Conservation (phyloP, 1,284 basidiomycete genomes). For the Ganoderma sinense region DNA sequence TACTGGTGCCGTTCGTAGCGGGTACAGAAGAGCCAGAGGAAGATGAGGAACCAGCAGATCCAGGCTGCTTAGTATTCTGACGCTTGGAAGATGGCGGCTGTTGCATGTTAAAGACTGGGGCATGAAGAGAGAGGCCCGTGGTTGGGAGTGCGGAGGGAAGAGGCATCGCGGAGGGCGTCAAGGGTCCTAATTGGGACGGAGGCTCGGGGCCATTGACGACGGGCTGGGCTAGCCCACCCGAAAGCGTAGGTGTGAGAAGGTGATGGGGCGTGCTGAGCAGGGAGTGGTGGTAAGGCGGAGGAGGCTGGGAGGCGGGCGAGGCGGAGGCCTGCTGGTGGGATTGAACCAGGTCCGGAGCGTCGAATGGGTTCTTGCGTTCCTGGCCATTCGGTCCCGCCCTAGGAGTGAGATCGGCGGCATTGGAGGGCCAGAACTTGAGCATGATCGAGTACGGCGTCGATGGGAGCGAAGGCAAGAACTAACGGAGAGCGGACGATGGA, state of each 20-base stretch:
- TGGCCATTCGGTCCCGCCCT: slow-evolving; percentile 58
- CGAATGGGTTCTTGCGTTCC: slow-evolving; percentile 78
- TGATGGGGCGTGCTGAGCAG: slow-evolving; percentile 45
- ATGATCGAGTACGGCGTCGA: slow-evolving; percentile 45
- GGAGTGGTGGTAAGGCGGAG: slow-evolving; percentile 47
- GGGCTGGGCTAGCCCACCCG: slow-evolving; percentile 36
- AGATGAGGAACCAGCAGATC: slow-evolving; percentile 45
- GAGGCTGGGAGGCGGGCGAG: slow-evolving; percentile 28
- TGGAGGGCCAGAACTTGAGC: slow-evolving; percentile 74
- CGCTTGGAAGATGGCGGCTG: slow-evolving; percentile 60
- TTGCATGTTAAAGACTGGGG: slow-evolving; percentile 81
- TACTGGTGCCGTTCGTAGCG: slow-evolving; percentile 36
- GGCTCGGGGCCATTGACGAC: slow-evolving; percentile 37
- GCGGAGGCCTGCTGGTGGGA: slow-evolving; percentile 24
- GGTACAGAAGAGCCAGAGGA: slow-evolving; percentile 40
- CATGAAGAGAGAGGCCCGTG: slow-evolving; percentile 80
- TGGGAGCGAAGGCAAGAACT: slow-evolving; percentile 10
- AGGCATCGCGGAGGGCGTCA: slow-evolving; percentile 47
- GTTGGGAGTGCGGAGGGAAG: slow-evolving; percentile 71
- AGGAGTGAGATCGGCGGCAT: slow-evolving; percentile 79
- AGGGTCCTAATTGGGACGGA: slow-evolving; percentile 41
- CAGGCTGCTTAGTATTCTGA: slow-evolving; percentile 42
- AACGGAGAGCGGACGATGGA: slow-evolving; percentile 13
- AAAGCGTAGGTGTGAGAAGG: slow-evolving; percentile 40
- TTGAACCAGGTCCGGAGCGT: slow-evolving; percentile 44